Evolutionary conservation across 2,329 filamentous ascomycete species (phyloP).

Genomic region (Sclerotinia spermophila): DNA sequence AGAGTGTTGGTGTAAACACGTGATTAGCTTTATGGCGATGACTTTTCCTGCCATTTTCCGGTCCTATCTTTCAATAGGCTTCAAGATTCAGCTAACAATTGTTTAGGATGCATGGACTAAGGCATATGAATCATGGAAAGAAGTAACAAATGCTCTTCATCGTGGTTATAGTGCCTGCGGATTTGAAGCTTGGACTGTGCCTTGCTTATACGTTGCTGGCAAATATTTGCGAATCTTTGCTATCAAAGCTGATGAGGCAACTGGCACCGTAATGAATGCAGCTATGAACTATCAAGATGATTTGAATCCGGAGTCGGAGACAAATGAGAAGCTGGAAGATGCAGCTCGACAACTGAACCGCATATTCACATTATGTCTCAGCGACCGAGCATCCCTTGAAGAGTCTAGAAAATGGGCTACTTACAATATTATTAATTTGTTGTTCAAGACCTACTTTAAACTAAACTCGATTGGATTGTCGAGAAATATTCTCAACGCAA

Average conservation of each 20-base stretch:
- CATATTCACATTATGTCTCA: slow-evolving; percentile 86
- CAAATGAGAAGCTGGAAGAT: slow-evolving; percentile 84
- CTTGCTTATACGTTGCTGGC: slow-evolving; percentile 81
- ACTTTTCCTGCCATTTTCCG: not conserved
- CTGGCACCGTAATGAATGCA: slow-evolving; percentile 44
- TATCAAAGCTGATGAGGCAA: slow-evolving; percentile 79
- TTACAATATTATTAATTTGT: slow-evolving; percentile 88
- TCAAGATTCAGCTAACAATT: not conserved
- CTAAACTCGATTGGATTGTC: slow-evolving; percentile 85
- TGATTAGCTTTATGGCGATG: slow-evolving; percentile 5
- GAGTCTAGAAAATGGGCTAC: slow-evolving; percentile 97
- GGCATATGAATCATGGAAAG: slow-evolving; percentile 86
- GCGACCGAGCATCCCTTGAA: slow-evolving; percentile 77
- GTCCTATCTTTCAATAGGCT: not conserved
- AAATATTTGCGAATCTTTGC: slow-evolving; percentile 86
- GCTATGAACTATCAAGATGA: slow-evolving; percentile 68
- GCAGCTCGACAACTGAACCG: slow-evolving; percentile 86
- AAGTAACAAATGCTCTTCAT: slow-evolving; percentile 71
- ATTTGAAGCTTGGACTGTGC: slow-evolving; percentile 89
- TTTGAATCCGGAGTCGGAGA: slow-evolving; percentile 69
- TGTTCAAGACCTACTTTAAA: slow-evolving; percentile 99
- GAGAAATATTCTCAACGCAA: slow-evolving; percentile 81
- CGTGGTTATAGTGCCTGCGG: slow-evolving; percentile 73
- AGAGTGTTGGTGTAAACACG: not conserved
- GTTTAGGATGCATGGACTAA: slow-evolving; percentile 56